phyloP scores from a whole-genome alignment of 495 filamentous ascomycete genomes.

The Penicillium bialowiezense region DNA sequence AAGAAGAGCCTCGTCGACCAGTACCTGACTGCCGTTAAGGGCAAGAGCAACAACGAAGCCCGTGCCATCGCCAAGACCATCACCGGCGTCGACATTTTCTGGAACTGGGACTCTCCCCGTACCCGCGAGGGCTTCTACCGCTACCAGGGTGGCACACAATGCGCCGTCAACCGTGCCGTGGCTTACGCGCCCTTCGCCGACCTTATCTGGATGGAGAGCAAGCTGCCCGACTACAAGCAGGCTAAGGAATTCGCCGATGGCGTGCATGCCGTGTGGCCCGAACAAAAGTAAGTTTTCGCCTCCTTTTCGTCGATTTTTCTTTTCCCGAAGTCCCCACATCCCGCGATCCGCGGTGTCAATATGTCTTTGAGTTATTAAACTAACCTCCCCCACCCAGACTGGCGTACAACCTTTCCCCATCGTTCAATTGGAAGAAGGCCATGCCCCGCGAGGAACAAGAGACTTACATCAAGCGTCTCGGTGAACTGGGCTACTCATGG shows the following conservation, averaged over 20 bases:
- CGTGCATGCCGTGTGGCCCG: slow-evolving; percentile 90
- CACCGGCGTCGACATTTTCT: slow-evolving; percentile 79
- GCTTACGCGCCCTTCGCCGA: slow-evolving; percentile 94
- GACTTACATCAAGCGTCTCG: slow-evolving; percentile 92
- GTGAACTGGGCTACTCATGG: slow-evolving; percentile 91
- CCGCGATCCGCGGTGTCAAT: neutral
- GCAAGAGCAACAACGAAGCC: slow-evolving; percentile 83
- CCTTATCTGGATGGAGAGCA: slow-evolving; percentile 99
- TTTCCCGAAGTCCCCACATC: neutral
- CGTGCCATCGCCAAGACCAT: slow-evolving; percentile 79
- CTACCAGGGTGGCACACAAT: slow-evolving; percentile 85
- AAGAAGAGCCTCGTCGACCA: slow-evolving; percentile 63
- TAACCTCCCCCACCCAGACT: slow-evolving; percentile 54
- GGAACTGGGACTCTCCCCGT: slow-evolving; percentile 88
- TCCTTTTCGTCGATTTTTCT: neutral
- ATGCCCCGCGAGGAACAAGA: slow-evolving; percentile 93
- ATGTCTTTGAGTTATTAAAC: slow-evolving; percentile 4
- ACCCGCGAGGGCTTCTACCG: slow-evolving; percentile 95
- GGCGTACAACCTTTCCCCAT: slow-evolving; percentile 95
- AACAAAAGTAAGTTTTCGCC: slow-evolving; percentile 76
- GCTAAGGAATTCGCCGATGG: slow-evolving; percentile 93
- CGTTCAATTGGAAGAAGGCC: slow-evolving; percentile 99
- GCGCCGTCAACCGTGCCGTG: slow-evolving; percentile 84
- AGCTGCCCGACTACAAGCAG: slow-evolving; percentile 87
- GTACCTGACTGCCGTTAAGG: slow-evolving; percentile 65